Conservation (phyloP, 306 rosid genomes). For the Chamaecrista fasciculata region DNA sequence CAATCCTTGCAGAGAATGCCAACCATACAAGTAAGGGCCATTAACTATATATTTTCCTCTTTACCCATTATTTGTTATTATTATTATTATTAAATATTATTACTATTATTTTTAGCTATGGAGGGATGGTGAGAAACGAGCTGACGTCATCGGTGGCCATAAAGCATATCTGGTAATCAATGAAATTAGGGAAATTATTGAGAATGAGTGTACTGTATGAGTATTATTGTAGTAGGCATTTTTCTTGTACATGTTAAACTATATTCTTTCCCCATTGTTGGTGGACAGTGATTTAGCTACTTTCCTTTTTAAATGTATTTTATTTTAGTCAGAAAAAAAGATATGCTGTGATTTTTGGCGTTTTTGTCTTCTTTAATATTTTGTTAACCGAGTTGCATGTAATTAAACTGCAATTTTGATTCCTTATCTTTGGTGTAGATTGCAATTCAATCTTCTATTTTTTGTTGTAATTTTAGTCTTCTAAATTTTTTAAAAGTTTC, state of each 20-base stretch:
- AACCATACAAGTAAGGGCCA: conserved; percentile 73
- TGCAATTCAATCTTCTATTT: too few relatives aligned
- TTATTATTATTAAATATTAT: not conserved
- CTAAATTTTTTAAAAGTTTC: too few relatives aligned
- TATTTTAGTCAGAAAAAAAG: too few relatives aligned
- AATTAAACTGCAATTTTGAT: too few relatives aligned
- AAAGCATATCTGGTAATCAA: conserved; percentile 63
- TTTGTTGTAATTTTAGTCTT: too few relatives aligned
- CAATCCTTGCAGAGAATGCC: conserved; percentile 81
- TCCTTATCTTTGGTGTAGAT: too few relatives aligned
- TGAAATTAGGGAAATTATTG: conserved; percentile 77
- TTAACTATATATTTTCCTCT: conserved; percentile 11
- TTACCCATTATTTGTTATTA: not conserved
- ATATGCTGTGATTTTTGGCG: too few relatives aligned
- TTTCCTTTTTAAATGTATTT: too few relatives aligned
- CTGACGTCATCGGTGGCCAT: conserved; percentile 77
- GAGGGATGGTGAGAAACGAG: conserved; percentile 71
- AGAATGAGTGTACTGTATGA: conserved; percentile 39
- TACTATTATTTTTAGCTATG: conserved; percentile 58
- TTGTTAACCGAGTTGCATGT: too few relatives aligned
- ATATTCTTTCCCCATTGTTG: not conserved
- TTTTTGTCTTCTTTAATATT: too few relatives aligned
- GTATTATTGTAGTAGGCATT: conserved; percentile 4
- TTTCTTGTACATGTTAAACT: not conserved
- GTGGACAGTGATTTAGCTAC: too few relatives aligned